Conservation (phyloP, 257 asterid species). For the Petrea volubilis region DNA sequence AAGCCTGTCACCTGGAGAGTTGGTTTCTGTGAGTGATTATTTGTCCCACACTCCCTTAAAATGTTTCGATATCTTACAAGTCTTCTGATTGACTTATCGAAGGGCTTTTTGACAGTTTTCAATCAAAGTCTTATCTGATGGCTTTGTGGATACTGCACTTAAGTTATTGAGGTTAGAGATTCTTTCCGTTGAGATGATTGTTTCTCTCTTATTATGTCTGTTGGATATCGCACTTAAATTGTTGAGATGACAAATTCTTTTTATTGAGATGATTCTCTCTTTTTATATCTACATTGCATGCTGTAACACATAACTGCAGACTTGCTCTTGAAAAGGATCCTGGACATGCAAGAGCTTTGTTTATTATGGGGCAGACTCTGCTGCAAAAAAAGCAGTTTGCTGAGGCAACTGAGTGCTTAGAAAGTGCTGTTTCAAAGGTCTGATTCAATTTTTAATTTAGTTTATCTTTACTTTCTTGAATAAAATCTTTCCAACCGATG, state of each 20-base stretch:
- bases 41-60: slow-evolving; percentile 8
- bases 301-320: slow-evolving; percentile 50
- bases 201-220: not conserved
- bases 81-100: slow-evolving; percentile 22
- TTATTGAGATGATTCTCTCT: slow-evolving; percentile 16
- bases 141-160: slow-evolving; percentile 54
- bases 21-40: slow-evolving; percentile 62
- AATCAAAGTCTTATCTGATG: slow-evolving; percentile 48
- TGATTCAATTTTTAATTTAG: slow-evolving; percentile 19
- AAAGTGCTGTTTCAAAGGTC: slow-evolving; percentile 74
- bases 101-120: slow-evolving; percentile 55
- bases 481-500: not conserved
- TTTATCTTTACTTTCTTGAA: not conserved
- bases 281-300: slow-evolving; percentile 29
- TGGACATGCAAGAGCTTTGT: slow-evolving; percentile 66
- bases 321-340: slow-evolving; percentile 90
- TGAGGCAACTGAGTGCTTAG: slow-evolving; percentile 69
- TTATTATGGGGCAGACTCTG: slow-evolving; percentile 72
- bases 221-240: slow-evolving; percentile 50
- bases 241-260: slow-evolving; percentile 48
- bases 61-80: not conserved
- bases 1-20: slow-evolving; percentile 63
- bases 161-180: slow-evolving; percentile 52
- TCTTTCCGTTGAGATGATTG: slow-evolving; percentile 14
- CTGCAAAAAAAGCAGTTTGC: slow-evolving; percentile 47